Evolutionary conservation across 495 filamentous ascomycete genomes (phyloP).

Genomic region (Penicillium canescens): DNA sequence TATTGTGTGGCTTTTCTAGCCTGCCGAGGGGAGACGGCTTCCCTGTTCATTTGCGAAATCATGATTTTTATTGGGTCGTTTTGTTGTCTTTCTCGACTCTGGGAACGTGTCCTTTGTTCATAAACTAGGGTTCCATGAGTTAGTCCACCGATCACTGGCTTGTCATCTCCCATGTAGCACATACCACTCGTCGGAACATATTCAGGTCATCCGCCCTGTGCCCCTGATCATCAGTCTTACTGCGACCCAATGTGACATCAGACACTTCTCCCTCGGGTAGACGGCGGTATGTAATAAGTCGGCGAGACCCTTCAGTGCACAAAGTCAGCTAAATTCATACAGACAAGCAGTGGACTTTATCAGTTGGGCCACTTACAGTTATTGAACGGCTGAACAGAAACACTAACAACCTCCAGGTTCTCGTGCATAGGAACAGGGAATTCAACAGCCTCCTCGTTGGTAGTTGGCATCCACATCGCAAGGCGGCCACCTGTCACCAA

Average conservation of each 20-base stretch:
- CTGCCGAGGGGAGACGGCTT: not conserved
- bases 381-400: conserved; percentile 83
- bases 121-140: conserved; percentile 16
- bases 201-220: conserved; percentile 75
- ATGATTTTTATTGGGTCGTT: conserved; percentile 1
- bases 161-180: not conserved
- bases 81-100: not conserved
- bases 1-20: not conserved
- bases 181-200: conserved; percentile 66
- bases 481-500: conserved; percentile 82
- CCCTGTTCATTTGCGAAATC: not conserved
- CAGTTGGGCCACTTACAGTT: conserved; percentile 61
- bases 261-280: conserved; percentile 61
- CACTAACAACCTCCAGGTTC: conserved; percentile 69
- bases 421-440: conserved; percentile 77
- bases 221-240: conserved; percentile 39
- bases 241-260: conserved; percentile 35
- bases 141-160: not conserved
- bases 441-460: conserved; percentile 73
- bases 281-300: conserved; percentile 81
- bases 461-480: conserved; percentile 96
- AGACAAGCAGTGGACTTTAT: not conserved
- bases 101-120: conserved; percentile 5
- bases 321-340: not conserved
- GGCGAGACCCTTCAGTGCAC: conserved; percentile 66